These are phyloP conservation scores for Biscutella laevigata DNA, from an alignment of 441 rosid genomes.

Conservation along the genomic window DNA sequence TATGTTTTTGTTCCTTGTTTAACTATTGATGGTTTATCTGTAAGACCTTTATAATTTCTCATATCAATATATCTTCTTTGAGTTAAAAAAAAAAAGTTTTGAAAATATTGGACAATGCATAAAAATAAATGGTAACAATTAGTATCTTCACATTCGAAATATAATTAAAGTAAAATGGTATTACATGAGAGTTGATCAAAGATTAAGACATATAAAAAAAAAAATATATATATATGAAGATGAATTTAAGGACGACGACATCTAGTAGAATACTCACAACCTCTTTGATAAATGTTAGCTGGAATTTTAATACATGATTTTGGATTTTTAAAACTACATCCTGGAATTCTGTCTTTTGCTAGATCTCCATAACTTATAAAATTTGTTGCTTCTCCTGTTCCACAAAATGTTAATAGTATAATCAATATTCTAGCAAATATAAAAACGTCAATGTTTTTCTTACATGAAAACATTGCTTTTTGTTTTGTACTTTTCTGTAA, in stretches of 20 bases:
- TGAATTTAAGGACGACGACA: not conserved
- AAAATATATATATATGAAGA: not conserved
- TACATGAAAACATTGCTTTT: not conserved
- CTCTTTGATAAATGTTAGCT: not conserved
- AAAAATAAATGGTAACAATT: too few relatives aligned
- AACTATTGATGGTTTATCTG: too few relatives aligned
- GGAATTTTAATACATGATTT: not conserved
- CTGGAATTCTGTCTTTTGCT: not conserved
- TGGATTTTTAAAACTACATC: not conserved
- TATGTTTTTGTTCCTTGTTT: too few relatives aligned
- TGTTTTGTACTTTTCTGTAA: not conserved
- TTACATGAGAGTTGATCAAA: too few relatives aligned
- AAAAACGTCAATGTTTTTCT: not conserved
- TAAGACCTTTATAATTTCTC: too few relatives aligned
- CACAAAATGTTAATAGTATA: not conserved
- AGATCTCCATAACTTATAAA: not conserved
- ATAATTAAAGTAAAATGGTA: too few relatives aligned
- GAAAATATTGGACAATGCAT: too few relatives aligned
- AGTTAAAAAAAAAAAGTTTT: too few relatives aligned
- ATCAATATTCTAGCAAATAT: not conserved
- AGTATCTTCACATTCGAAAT: too few relatives aligned
- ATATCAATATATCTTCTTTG: too few relatives aligned
- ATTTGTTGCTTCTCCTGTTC: not conserved
- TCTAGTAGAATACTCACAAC: not conserved
- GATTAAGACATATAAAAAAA: too few relatives aligned